Evolutionary conservation across 805 yeast genomes (phyloP), one percentile per base, ranked within the genome.

Genomic region (Wickerhamomyces tratensis): DNA sequence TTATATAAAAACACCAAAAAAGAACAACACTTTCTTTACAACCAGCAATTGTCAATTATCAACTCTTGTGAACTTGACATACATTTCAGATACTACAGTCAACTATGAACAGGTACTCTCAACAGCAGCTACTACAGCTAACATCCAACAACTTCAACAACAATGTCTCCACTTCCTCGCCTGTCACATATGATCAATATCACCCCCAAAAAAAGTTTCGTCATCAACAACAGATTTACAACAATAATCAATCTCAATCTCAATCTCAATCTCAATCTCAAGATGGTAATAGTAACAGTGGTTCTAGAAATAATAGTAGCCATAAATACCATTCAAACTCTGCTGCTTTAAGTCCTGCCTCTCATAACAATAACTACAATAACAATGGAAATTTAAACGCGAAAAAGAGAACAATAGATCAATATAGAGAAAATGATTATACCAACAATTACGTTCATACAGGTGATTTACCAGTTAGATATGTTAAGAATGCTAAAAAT

Each of bases 381-480:
- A 27, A 31, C 34, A 13, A 29, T 29, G 31, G 31, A 9, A 36
- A 36, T 20, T 29, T 13, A 9, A 31, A 31, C n/a, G n/a, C 13
- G 34, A 31, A 9, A 31, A 9, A 50, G 50, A 25, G 61, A 60
- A 25, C 6, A 31, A 6, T 31, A 6, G 13, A 31, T 31, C n/a
- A 49, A 27, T 54, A 52, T 49, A 69, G 64, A 43, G 82, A 78
- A 35, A 86, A 86, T 54, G 95, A 88, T 58, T 86, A 81, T 54
- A 69, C 88, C 3, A 79, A 83, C 49, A 66, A 79, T 49, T 82
- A 76, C 52, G 63, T 87, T 34, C 85, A 80, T 50, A 65, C 81
- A 0, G 82, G 80, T 0, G 62, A 67, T 7, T 59, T 75, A 5
- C 94, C 96, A 1, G 79, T 77, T 38, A 65, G 64, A 25, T 77